These are phyloP conservation scores for Bombardia bombarda DNA, from an alignment of 495 filamentous ascomycete genomes.

Conservation along the genomic window DNA sequence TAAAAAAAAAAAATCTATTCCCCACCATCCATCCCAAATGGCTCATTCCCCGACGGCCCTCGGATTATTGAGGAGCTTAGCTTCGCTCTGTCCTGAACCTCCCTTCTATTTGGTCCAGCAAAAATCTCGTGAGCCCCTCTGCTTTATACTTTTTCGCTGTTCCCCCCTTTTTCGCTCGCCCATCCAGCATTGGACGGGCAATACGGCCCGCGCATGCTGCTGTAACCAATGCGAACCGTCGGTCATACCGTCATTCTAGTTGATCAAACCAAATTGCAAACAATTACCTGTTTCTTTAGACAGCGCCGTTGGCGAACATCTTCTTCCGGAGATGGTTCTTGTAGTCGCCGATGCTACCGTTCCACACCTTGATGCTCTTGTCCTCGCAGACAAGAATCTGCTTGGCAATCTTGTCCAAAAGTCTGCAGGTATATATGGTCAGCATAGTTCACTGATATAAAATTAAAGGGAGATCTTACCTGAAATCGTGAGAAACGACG, in stretches of 20 bases:
- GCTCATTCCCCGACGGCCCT: background rate
- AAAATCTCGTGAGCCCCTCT: background rate
- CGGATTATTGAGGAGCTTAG: no score
- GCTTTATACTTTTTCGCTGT: background rate
- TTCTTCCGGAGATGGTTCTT: conserved; percentile 99
- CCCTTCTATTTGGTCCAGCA: background rate
- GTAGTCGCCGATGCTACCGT: conserved; percentile 84
- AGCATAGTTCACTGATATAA: conserved; percentile 9
- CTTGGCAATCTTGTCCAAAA: conserved; percentile 99
- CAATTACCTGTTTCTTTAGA: conserved; percentile 32
- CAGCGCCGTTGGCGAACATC: conserved; percentile 64
- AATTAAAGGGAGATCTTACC: conserved; percentile 55
- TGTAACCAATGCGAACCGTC: background rate
- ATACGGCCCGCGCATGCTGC: background rate
- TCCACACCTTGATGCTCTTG: conserved; percentile 82
- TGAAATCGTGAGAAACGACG: conserved; percentile 97
- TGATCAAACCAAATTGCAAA: background rate
- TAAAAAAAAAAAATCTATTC: conserved; percentile 10
- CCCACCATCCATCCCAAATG: conserved; percentile 1
- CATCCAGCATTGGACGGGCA: background rate
- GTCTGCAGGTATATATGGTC: conserved; percentile 36
- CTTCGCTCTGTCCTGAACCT: background rate
- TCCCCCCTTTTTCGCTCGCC: background rate
- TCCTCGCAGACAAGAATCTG: conserved; percentile 99
- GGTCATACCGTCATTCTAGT: background rate